Evolutionary conservation across 495 filamentous ascomycete species (phyloP).

Genomic region (Penicillium mononematosum): DNA sequence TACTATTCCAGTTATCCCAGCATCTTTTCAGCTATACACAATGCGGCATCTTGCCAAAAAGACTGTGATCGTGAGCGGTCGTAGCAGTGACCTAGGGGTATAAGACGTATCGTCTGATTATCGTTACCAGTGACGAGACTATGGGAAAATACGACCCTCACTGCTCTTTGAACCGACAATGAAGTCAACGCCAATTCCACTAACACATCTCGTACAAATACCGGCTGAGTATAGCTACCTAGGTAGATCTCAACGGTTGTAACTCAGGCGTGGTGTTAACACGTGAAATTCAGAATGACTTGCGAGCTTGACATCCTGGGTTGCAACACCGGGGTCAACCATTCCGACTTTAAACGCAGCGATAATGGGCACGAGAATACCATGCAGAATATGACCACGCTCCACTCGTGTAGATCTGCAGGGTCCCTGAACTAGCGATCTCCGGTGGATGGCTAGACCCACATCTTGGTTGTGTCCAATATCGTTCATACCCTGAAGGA

Average conservation of each 20-base stretch:
- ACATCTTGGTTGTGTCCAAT: conserved; percentile 30
- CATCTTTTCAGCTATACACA: not conserved
- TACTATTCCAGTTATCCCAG: not conserved
- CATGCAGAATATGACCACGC: not conserved
- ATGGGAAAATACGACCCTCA: not conserved
- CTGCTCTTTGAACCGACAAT: not conserved
- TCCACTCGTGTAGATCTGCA: not conserved
- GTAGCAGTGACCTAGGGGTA: too few relatives aligned
- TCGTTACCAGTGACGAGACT: too few relatives aligned
- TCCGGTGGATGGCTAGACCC: conserved; percentile 32
- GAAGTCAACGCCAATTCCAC: not conserved
- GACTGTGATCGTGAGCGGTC: too few relatives aligned
- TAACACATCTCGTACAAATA: not conserved
- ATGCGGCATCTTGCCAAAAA: not conserved
- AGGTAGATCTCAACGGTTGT: not conserved
- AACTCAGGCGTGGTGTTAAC: too few relatives aligned
- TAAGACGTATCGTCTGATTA: too few relatives aligned
- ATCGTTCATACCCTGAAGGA: conserved; percentile 25
- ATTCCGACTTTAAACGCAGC: not conserved
- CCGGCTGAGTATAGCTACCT: not conserved
- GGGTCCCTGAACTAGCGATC: not conserved
- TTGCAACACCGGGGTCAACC: not conserved
- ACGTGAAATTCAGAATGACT: too few relatives aligned
- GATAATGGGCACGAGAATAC: too few relatives aligned
- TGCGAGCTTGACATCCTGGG: not conserved